These are phyloP conservation scores for Pyrus communis DNA, from an alignment of 306 rosid species.

Conservation along the genomic window DNA sequence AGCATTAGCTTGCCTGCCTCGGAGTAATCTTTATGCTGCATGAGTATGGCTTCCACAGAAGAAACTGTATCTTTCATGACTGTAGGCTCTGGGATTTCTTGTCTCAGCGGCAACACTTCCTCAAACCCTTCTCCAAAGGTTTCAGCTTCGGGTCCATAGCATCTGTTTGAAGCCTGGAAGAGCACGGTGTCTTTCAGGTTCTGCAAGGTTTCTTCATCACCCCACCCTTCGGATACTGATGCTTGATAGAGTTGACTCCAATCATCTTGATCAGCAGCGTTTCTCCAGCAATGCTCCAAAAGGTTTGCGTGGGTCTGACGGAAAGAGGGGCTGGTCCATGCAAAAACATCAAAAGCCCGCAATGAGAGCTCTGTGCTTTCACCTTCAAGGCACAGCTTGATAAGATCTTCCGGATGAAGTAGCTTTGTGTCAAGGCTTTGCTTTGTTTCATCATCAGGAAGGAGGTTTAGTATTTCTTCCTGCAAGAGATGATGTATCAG, in stretches of 20 bases:
- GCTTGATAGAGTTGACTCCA: constrained; percentile 63
- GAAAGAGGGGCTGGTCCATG: constrained; percentile 86
- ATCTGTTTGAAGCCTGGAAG: constrained; percentile 73
- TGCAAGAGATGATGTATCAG: constrained; percentile 29
- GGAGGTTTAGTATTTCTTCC: constrained; percentile 60
- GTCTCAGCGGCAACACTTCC: constrained; percentile 60
- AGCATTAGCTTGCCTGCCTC: constrained; percentile 91
- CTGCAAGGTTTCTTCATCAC: constrained; percentile 64
- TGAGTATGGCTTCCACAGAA: constrained; percentile 72
- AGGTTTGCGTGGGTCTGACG: constrained; percentile 55
- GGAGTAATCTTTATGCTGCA: constrained; percentile 80
- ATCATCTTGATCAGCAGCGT: constrained; percentile 65
- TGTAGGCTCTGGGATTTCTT: constrained; percentile 43
- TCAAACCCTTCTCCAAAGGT: constrained; percentile 78
- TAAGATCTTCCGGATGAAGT: constrained; percentile 73
- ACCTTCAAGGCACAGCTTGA: constrained; percentile 63
- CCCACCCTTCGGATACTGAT: constrained; percentile 68
- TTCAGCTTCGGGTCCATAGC: constrained; percentile 63
- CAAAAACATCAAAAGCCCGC: constrained; percentile 67
- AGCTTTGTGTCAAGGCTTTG: constrained; percentile 46
- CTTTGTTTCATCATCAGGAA: constrained; percentile 35
- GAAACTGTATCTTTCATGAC: constrained; percentile 29
- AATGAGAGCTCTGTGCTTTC: constrained; percentile 45
- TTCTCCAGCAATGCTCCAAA: constrained; percentile 88
- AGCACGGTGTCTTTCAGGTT: constrained; percentile 49